phyloP scores from a whole-genome alignment of 1,284 basidiomycete genomes.

The Trichosporon sp. region DNA sequence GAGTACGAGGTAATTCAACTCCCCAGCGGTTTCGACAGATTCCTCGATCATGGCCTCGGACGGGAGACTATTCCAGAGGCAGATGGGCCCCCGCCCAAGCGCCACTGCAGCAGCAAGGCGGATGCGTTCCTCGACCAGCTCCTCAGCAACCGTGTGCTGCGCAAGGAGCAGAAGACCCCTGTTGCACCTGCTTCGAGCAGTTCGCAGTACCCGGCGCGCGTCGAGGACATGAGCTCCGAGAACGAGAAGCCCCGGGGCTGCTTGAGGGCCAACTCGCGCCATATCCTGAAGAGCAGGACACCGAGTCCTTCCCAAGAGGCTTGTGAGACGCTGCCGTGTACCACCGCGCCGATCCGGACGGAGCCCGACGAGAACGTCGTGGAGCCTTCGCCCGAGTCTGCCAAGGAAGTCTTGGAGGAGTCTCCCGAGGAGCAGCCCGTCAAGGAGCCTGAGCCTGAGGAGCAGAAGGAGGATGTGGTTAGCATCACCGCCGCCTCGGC shows the following conservation, averaged over 20 bases:
- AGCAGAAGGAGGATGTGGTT: neutral
- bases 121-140: neutral
- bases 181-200: neutral
- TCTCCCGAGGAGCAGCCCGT: neutral
- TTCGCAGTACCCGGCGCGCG: neutral
- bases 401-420: neutral
- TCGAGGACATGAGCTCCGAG: neutral
- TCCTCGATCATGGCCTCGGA: neutral
- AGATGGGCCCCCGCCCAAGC: neutral
- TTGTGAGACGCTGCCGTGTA: no score
- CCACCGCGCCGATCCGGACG: no score
- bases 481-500: neutral
- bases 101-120: neutral
- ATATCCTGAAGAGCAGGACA: neutral
- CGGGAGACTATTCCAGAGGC: neutral
- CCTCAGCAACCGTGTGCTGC: neutral
- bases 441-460: neutral
- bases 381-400: no score
- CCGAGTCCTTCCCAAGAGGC: neutral
- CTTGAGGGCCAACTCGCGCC: neutral
- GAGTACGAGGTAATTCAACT: neutral
- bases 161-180: neutral
- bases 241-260: neutral
- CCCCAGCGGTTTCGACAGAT: neutral
- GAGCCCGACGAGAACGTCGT: no score